phyloP scores from a whole-genome alignment of 768 basidiomycete genomes.

The Podaxis sp. region DNA sequence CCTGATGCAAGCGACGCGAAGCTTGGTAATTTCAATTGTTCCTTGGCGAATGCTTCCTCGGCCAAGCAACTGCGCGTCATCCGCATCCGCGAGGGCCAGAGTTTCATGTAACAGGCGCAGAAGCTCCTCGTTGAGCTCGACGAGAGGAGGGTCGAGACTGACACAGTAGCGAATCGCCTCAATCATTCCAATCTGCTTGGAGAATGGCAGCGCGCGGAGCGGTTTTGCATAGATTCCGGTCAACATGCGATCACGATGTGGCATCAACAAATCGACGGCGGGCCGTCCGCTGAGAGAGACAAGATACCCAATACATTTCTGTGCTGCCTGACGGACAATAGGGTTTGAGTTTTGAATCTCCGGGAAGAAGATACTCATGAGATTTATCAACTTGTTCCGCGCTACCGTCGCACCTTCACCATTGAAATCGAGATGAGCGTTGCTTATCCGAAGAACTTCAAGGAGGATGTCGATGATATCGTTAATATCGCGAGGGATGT shows the following conservation, averaged over 20 bases:
- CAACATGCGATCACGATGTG: constrained; percentile 85
- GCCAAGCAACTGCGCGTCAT: constrained; percentile 79
- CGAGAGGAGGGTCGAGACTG: constrained; percentile 82
- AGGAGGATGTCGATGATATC: constrained; percentile 78
- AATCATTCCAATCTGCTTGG: constrained; percentile 96
- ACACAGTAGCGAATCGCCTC: constrained; percentile 96
- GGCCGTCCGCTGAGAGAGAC: constrained; percentile 71
- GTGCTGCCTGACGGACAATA: constrained; percentile 81
- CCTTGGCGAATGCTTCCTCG: constrained; percentile 78
- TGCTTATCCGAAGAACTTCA: constrained; percentile 62
- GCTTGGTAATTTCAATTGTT: constrained; percentile 77
- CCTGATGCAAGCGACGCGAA: constrained; percentile 92
- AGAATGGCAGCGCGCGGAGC: constrained; percentile 88
- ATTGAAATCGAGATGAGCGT: constrained; percentile 45
- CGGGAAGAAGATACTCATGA: constrained; percentile 81
- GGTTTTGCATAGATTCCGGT: constrained; percentile 95
- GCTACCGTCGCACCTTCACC: constrained; percentile 42
- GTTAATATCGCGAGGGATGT: constrained; percentile 79
- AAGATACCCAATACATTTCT: constrained; percentile 76
- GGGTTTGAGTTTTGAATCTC: constrained; percentile 88
- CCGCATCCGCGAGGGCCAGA: constrained; percentile 92
- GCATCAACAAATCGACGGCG: constrained; percentile 76
- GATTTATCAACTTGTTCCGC: constrained; percentile 60
- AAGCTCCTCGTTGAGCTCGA: constrained; percentile 91
- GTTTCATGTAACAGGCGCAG: constrained; percentile 90